A percentile compares a stretch with the other conserved stretches of the same genome.
Conservation (phyloP, 306 rosid species). For the Fragaria nilgerrensis region DNA sequence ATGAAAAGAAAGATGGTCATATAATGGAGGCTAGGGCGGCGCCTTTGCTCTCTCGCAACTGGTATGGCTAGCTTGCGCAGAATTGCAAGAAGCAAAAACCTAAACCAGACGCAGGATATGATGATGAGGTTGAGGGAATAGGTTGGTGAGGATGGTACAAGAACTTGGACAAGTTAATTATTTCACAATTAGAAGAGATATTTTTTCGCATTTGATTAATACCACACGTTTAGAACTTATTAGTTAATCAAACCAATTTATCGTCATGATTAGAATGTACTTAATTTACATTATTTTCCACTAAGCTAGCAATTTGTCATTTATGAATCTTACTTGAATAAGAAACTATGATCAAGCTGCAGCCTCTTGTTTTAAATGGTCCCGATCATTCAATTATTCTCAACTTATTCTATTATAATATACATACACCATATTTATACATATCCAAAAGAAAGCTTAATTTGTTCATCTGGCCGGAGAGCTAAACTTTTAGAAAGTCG, state of each 20-base stretch:
- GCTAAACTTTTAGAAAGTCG: slow-evolving; percentile 41
- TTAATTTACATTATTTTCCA: slow-evolving; percentile 24
- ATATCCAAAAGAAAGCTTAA: slow-evolving; percentile 21
- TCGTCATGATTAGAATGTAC: slow-evolving; percentile 26
- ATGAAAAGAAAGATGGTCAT: slow-evolving; percentile 66
- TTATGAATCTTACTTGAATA: slow-evolving; percentile 32
- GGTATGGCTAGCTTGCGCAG: not conserved
- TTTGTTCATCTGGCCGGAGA: slow-evolving; percentile 19
- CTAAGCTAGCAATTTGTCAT: slow-evolving; percentile 16
- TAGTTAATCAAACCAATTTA: not conserved
- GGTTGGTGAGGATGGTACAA: slow-evolving; percentile 37
- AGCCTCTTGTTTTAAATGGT: slow-evolving; percentile 8
- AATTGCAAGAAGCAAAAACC: not conserved
- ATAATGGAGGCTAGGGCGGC: not conserved
- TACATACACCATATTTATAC: slow-evolving; percentile 3
- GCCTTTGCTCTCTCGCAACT: not conserved
- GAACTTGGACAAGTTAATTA: slow-evolving; percentile 23
- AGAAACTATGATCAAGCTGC: slow-evolving; percentile 22
- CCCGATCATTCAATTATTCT: slow-evolving; percentile 14
- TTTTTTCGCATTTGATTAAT: slow-evolving; percentile 12
- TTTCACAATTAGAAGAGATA: slow-evolving; percentile 11
- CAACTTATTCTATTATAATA: not conserved
- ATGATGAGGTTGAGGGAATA: slow-evolving; percentile 11
- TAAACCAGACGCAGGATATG: not conserved
- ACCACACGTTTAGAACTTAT: slow-evolving; percentile 14